Base-by-base conservation (phyloP, 164 flowering plant genomes). In the Annona cherimola region DNA sequence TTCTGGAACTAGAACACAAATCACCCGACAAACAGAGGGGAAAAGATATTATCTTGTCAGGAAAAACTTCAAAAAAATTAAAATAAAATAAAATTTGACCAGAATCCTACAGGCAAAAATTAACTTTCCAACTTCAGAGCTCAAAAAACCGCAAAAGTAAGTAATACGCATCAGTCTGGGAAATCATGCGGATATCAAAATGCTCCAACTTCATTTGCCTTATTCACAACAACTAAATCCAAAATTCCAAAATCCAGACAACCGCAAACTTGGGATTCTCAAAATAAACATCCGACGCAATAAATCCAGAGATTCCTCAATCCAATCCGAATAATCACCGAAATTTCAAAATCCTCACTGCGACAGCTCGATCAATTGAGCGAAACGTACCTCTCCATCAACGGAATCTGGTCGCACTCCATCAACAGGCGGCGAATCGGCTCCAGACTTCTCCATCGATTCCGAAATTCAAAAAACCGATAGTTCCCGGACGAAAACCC, bases 381-480 rank as follows among this genome's bases (percentile, higher is more conserved):
- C 2, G 45, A 61, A 69, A 61, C 43, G 19, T 61, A 70, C 72
- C 72, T 43, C 40, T 2, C 65, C 40, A 43, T 70, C 66, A 5
- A 66, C 19, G 5, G 16, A 70, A 60, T 70, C 72, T 8, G 41
- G 63, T 40, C 14, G n/a, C 40, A 16, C 20, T 44, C 42, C 72
- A 42, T 70, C 66, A 3, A 18, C n/a, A 18, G 66, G 18, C 18
- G 6, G 72, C 72, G 40, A 42, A 43, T 70, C 72, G 12, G 55
- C 66, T 61, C 55, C 72, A 0, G 66, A 70, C 42, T 60, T 70
- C 66, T 70, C 72, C 72, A 70, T 70, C 41, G 54, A 19, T 14
- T 26, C 5, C 45, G n/a, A 66, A n/a, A 19, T 3, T 16, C n/a
- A 8, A 14, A 40, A 42, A 40, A 40, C 41, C 41, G 40, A 40